A percentile compares a stretch with the other conserved stretches of the same genome.
phyloP scores from a whole-genome alignment of 306 rosid species.

The Cucumis hystrix region DNA sequence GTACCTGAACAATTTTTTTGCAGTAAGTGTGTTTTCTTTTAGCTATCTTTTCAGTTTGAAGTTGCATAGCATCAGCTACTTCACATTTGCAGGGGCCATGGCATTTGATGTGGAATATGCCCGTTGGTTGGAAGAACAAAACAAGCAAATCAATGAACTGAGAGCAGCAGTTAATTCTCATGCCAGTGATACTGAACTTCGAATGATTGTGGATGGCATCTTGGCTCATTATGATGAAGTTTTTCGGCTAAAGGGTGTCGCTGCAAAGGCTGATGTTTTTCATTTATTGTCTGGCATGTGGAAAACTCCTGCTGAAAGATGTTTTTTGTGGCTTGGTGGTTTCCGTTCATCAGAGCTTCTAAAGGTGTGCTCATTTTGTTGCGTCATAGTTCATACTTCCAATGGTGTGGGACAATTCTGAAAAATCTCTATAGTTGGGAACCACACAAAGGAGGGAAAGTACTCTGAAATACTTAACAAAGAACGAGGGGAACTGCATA shows the following conservation, averaged over 20 bases:
- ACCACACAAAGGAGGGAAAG: neutral
- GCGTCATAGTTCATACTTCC: neutral
- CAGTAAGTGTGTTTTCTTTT: neutral
- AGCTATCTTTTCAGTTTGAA: slow-evolving; percentile 1
- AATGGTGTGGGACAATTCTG: neutral
- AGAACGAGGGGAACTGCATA: neutral
- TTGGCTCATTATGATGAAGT: slow-evolving; percentile 58
- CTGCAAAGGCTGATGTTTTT: slow-evolving; percentile 74
- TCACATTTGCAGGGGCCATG: slow-evolving; percentile 42
- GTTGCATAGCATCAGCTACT: neutral
- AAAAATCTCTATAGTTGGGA: neutral
- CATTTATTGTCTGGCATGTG: slow-evolving; percentile 77
- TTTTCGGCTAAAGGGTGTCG: slow-evolving; percentile 41
- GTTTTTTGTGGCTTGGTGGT: slow-evolving; percentile 75
- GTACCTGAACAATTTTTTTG: neutral
- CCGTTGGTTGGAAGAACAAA: slow-evolving; percentile 76
- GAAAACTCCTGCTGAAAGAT: slow-evolving; percentile 77
- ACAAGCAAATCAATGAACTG: slow-evolving; percentile 47
- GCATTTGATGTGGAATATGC: slow-evolving; percentile 64
- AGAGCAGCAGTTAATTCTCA: slow-evolving; percentile 68
- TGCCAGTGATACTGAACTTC: slow-evolving; percentile 66
- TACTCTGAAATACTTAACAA: neutral
- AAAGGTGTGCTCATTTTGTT: slow-evolving; percentile 31
- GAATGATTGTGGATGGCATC: slow-evolving; percentile 50
- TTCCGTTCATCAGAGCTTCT: slow-evolving; percentile 61